Evolutionary conservation across 2,329 filamentous ascomycete genomes (phyloP), one percentile per base, ranked within the genome.

Genomic region (Neobulgaria alba): DNA sequence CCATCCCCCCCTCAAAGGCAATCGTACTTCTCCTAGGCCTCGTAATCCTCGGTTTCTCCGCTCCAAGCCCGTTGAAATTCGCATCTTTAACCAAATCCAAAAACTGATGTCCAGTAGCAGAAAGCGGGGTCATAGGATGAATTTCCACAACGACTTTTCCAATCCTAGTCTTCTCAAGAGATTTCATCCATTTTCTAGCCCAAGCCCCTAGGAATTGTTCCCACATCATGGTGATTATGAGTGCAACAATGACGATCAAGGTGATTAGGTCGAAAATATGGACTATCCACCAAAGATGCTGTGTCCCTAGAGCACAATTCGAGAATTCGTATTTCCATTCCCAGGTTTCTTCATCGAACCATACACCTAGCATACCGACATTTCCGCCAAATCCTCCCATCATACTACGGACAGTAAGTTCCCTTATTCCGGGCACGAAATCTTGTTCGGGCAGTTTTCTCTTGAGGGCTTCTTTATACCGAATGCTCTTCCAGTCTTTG

Each of bases 301-400:
- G 90, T 17, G 79, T 77, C 1, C 92, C 92, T 26, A 94, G 65
- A 2, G 75, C 71, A 59, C 92, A 98, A 48, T 76, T 83, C 7
- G 68, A 69, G 53, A 92, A 92, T 53, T 90, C 85, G 51, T 85
- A 85, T 49, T 72, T 72, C 92, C 92, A 98, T 59, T 84, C 77
- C 69, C 77, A 80, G 1, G 63, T 62, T 2, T 71, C 67, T 41
- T 74, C 62, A 60, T 96, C 86, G 57, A 90, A 96, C 90, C 90
- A 98, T 1, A 85, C 73, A 47, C 84, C 92, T 30, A 98, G 64
- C 31, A 98, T 68, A 0, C 88, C 92, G 0, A 88, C 87, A 59
- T 95, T 92, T 15, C 92, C 92, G n/a, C 79, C 82, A 62, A 84
- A 98, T 42, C 85, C 85, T 41, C 92, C 92, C 92, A 98, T 98